phyloP scores from a whole-genome alignment of 768 basidiomycete species.

The Phlebiopsis gigantea region DNA sequence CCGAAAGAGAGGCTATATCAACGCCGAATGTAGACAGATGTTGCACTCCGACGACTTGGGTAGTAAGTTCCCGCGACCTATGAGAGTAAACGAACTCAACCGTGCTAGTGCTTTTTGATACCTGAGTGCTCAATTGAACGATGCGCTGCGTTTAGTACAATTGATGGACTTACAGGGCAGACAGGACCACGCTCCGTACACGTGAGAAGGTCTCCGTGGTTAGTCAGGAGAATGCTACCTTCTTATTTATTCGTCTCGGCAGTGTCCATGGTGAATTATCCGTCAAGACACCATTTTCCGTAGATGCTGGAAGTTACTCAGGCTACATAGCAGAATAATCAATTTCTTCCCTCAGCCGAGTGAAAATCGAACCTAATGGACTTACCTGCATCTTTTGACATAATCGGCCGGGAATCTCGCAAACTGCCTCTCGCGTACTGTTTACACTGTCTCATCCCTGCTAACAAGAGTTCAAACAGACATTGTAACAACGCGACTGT shows the following conservation, averaged over 20 bases:
- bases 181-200: neutral
- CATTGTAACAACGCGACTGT: no score
- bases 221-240: conserved; percentile 10
- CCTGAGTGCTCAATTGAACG: neutral
- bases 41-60: neutral
- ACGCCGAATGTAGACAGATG: neutral
- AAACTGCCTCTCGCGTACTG: no score
- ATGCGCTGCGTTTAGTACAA: neutral
- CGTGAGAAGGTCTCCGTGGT: neutral
- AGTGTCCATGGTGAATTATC: conserved; percentile 22
- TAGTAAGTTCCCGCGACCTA: neutral
- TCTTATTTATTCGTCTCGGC: conserved; percentile 17
- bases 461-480: no score
- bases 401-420: no score
- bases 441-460: no score
- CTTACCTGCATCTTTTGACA: no score
- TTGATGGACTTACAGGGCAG: neutral
- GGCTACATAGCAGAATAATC: neutral
- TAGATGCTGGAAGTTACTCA: conserved; percentile 23
- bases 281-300: conserved; percentile 24
- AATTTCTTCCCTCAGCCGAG: neutral
- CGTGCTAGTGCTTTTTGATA: neutral
- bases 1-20: neutral
- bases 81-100: neutral
- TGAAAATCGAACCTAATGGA: neutral